A percentile compares a stretch with the other conserved stretches of the same genome.
Evolutionary conservation across 148 eudicot genomes (phyloP).

Genomic region (Camellia japonica): DNA sequence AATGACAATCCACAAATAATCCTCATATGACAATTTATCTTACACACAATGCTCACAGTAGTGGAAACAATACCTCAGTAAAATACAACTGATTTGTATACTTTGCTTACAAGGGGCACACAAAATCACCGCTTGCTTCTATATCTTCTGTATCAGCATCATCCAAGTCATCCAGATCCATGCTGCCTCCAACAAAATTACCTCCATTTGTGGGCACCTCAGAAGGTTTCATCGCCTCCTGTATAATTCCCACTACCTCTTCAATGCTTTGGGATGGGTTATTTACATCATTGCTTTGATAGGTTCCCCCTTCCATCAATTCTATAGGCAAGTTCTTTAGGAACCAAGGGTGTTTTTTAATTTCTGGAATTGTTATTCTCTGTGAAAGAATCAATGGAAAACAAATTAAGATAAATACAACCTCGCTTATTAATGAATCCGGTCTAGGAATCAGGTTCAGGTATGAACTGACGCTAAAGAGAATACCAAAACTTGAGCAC

Average conservation of each 20-base stretch:
- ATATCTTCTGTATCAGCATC: conserved; percentile 63
- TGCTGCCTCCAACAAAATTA: conserved; percentile 38
- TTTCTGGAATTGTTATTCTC: conserved; percentile 81
- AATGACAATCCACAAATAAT: background rate
- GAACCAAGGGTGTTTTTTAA: conserved; percentile 78
- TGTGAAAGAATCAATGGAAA: conserved; percentile 23
- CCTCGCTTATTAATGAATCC: background rate
- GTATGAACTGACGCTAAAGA: background rate
- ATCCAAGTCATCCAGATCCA: conserved; percentile 78
- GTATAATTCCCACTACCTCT: conserved; percentile 55
- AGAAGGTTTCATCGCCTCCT: conserved; percentile 50
- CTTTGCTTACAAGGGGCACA: conserved; percentile 35
- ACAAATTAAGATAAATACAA: background rate
- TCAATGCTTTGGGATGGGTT: conserved; percentile 57
- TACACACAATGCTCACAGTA: too few relatives aligned
- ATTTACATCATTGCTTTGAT: conserved; percentile 43
- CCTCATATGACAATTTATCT: background rate
- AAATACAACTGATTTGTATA: background rate
- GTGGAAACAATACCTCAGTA: background rate
- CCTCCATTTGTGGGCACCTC: conserved; percentile 27
- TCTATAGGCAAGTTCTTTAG: conserved; percentile 72
- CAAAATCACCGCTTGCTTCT: conserved; percentile 68
- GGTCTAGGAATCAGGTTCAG: background rate
- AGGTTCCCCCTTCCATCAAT: conserved; percentile 62
- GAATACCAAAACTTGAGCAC: background rate